These are phyloP conservation scores for Penicillium sp. DNA, from an alignment of 2,329 filamentous ascomycete genomes.

Conservation along the genomic window DNA sequence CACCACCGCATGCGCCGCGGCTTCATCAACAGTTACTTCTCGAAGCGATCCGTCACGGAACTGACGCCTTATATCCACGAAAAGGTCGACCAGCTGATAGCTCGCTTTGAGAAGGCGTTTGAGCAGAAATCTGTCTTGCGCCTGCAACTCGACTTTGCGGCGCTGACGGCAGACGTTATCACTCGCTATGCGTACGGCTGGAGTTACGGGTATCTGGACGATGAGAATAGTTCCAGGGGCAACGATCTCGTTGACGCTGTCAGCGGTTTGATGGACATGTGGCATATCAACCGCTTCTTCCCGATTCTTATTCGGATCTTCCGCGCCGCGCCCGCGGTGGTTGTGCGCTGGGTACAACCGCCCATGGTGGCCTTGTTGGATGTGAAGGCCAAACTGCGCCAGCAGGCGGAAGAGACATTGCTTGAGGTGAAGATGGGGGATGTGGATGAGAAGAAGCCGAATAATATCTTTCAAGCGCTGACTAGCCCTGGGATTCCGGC, in stretches of 20 bases:
- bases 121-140: constrained; percentile 13
- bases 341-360: constrained; percentile 19
- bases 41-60: constrained; percentile 33
- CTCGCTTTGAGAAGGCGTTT: constrained; percentile 20
- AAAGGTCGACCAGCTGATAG: constrained; percentile 29
- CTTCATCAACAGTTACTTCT: constrained; percentile 44
- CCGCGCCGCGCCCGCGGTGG: constrained; percentile 17
- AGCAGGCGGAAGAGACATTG: constrained; percentile 14
- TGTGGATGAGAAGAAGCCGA: background rate
- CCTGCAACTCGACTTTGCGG: constrained; percentile 25
- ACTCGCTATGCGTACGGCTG: constrained; percentile 37
- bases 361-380: constrained; percentile 19
- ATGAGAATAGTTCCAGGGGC: constrained; percentile 20
- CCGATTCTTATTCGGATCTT: constrained; percentile 27
- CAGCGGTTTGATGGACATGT: constrained; percentile 22
- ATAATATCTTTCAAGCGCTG: constrained; percentile 28
- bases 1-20: constrained; percentile 41
- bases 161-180: constrained; percentile 36
- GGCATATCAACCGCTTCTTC: constrained; percentile 25
- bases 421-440: constrained; percentile 5
- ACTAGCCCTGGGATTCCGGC: constrained; percentile 31
- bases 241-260: constrained; percentile 24
- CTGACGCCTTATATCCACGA: constrained; percentile 38
- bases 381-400: constrained; percentile 15
- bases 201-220: constrained; percentile 28